Conservation (phyloP, 495 filamentous ascomycete genomes). For the Jackrogersella multiformis region DNA sequence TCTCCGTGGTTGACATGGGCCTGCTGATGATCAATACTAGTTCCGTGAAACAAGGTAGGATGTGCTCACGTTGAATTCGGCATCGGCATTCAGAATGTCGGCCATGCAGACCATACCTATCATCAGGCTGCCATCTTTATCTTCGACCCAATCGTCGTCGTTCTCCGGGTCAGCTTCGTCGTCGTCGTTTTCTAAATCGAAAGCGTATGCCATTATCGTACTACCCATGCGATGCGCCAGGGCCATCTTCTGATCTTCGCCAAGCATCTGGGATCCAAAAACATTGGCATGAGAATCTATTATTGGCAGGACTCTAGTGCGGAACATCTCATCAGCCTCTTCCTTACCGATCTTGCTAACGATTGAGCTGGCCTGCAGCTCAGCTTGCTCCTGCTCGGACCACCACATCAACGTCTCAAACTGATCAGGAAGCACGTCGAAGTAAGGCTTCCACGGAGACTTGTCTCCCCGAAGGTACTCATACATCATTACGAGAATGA, state of each 20-base stretch:
- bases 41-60: not conserved
- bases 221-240: slow-evolving; percentile 83
- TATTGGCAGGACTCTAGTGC: slow-evolving; percentile 68
- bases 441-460: slow-evolving; percentile 82
- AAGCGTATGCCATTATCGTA: slow-evolving; percentile 93
- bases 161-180: slow-evolving; percentile 65
- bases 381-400: slow-evolving; percentile 71
- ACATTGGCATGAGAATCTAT: slow-evolving; percentile 62
- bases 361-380: slow-evolving; percentile 82
- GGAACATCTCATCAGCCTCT: slow-evolving; percentile 74
- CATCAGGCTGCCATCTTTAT: slow-evolving; percentile 67
- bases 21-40: slow-evolving; percentile 39
- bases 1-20: slow-evolving; percentile 78
- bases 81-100: slow-evolving; percentile 92
- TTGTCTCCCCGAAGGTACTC: slow-evolving; percentile 69
- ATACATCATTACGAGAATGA: slow-evolving; percentile 84
- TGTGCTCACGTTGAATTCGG: slow-evolving; percentile 69
- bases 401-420: slow-evolving; percentile 96
- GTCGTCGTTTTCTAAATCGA: slow-evolving; percentile 72
- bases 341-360: slow-evolving; percentile 79
- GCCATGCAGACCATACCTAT: slow-evolving; percentile 95
- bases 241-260: slow-evolving; percentile 62
- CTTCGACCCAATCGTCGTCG: slow-evolving; percentile 71
- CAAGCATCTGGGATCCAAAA: slow-evolving; percentile 46
- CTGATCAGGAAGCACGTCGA: slow-evolving; percentile 76